These are phyloP conservation scores for Metschnikowia cubensis DNA, from an alignment of 805 yeast species.

Conservation along the genomic window DNA sequence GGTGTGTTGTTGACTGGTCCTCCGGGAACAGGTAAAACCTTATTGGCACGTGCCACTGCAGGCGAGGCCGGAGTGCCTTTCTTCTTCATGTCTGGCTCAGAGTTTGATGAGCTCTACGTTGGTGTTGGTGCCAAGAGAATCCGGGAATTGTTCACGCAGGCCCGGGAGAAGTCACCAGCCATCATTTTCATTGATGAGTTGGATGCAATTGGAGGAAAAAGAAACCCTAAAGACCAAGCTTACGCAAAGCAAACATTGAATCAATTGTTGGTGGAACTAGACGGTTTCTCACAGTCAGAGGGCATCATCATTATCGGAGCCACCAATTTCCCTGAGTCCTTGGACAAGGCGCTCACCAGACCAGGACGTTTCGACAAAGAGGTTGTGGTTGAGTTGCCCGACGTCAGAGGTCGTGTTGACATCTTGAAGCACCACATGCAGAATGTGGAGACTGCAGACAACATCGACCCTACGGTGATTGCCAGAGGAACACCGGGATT, in stretches of 20 bases:
- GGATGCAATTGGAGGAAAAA: slow-evolving; percentile 97
- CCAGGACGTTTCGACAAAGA: slow-evolving; percentile 98
- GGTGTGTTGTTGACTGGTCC: slow-evolving; percentile 97
- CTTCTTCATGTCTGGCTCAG: slow-evolving; percentile 97
- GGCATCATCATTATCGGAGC: slow-evolving; percentile 98
- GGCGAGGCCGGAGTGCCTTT: slow-evolving; percentile 99
- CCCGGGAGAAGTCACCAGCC: slow-evolving; percentile 93
- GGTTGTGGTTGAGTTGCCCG: slow-evolving; percentile 93
- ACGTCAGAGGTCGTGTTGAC: slow-evolving; percentile 94
- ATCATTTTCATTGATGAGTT: slow-evolving; percentile 95
- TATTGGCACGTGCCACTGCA: slow-evolving; percentile 95
- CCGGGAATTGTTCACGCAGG: slow-evolving; percentile 88
- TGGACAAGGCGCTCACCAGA: slow-evolving; percentile 95
- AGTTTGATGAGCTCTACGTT: slow-evolving; percentile 95
- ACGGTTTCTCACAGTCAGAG: slow-evolving; percentile 87
- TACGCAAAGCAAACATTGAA: slow-evolving; percentile 96
- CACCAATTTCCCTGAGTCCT: slow-evolving; percentile 94
- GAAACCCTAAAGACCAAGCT: slow-evolving; percentile 97
- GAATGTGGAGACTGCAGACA: slow-evolving; percentile 78
- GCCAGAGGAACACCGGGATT: slow-evolving; percentile 98
- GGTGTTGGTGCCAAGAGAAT: slow-evolving; percentile 99
- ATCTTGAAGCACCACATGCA: slow-evolving; percentile 88
- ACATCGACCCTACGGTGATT: slow-evolving; percentile 82
- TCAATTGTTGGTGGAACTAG: slow-evolving; percentile 92
- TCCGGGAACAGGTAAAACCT: slow-evolving; percentile 98